Base-by-base conservation (phyloP, 2,329 filamentous ascomycete species). In the Calonectria pseudoturangicola region DNA sequence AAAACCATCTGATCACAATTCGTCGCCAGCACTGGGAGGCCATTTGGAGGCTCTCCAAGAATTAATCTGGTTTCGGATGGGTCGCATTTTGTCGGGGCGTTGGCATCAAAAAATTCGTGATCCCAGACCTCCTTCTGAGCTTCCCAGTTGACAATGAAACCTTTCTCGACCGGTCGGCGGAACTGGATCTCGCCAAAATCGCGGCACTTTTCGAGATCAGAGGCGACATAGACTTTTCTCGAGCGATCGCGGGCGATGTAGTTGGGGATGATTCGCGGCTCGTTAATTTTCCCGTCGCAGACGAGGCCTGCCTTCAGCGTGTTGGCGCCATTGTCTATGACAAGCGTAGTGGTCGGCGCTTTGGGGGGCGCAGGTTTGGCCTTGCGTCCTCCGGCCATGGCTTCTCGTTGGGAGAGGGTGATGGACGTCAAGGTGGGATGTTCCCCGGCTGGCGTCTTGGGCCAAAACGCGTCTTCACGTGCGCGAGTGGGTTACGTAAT, bases 1-100 rank as follows among this genome's bases (percentile, higher is more conserved):
- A 99, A 98, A 1, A 98, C 91, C 81, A 99, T 95, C 86, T 99
- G 96, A 81, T 99, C 97, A 78, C 95, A 95, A 82, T 98, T 97
- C 47, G 93, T 91, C 84, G 98, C 95, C 75, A 99, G 85, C 15
- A 92, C 92, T 0, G 93, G 92, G 69, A 98, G 89, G 4, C 93
- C 92, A 84, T 97, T 98, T 4, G 95, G 93, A 56, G 95, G 93
- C 83, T 99, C 97, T 1, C 94, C 92, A 64, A 98, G 89, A 4
- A 99, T 86, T 70, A 99, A 85, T 60, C 95, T 93, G n/a, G 95
- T 97, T 68, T 96, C 93, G 66, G 89, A 87, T 0, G 96, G 94
- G 77, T 97, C 93, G 82, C 93, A 95, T 79, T 88, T 89, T 77
- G 92, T 85, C 33, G 89, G 87, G n/a, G 91, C 91, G 76, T 91